Evolutionary conservation across 1,284 basidiomycete species (phyloP).

Genomic region (Paramarasmius palmivorus): DNA sequence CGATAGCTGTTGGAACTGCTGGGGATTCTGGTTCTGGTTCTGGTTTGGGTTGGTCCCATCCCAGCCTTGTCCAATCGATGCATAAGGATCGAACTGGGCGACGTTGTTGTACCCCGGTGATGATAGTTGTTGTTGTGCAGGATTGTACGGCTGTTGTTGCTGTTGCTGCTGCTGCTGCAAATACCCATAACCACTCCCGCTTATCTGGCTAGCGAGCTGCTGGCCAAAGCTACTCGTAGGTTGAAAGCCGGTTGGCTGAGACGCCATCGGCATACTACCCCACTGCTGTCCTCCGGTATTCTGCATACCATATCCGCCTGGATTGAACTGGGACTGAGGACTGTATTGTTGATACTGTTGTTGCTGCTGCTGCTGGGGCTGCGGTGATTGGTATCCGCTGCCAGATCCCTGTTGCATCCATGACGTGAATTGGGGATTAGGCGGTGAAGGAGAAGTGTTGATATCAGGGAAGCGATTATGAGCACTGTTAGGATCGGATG

Average conservation of each 20-base stretch:
- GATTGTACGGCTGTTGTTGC: conserved; percentile 30
- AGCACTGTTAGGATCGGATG: conserved; percentile 42
- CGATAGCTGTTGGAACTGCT: conserved; percentile 18
- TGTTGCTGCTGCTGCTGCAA: conserved; percentile 31
- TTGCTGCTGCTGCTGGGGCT: conserved; percentile 20
- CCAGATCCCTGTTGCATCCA: conserved; percentile 29
- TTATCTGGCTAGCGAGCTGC: conserved; percentile 24
- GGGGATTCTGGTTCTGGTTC: conserved; percentile 23
- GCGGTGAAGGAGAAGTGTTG: conserved; percentile 26
- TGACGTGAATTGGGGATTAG: conserved; percentile 27
- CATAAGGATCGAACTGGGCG: conserved; percentile 58
- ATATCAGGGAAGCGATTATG: conserved; percentile 57
- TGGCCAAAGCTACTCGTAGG: conserved; percentile 40
- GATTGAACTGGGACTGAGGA: conserved; percentile 5
- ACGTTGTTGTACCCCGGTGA: conserved; percentile 44
- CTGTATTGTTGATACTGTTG: conserved; percentile 1
- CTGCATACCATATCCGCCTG: conserved; percentile 6
- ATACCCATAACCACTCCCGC: conserved; percentile 45
- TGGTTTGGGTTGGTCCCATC: conserved; percentile 26
- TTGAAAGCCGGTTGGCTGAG: conserved; percentile 32
- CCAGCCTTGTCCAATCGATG: conserved; percentile 40
- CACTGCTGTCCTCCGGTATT: conserved; percentile 5
- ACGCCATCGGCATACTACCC: conserved; percentile 14
- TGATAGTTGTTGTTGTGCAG: conserved; percentile 40
- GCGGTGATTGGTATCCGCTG: conserved; percentile 31